Base-by-base conservation (phyloP, 2,329 filamentous ascomycete species). In the Knoxdaviesia proteae region DNA sequence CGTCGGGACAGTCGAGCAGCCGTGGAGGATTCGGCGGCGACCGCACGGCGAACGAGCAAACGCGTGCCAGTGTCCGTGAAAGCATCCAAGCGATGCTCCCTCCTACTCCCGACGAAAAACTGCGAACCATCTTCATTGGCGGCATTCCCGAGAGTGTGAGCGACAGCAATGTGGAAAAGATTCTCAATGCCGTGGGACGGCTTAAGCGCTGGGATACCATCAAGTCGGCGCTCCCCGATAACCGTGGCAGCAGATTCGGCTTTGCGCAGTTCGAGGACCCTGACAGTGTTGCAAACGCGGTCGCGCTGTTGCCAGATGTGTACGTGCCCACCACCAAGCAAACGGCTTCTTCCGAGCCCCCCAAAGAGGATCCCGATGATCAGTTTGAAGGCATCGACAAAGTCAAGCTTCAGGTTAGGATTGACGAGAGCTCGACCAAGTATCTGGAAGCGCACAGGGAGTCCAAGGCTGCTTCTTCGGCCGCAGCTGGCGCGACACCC, bases 261-360 rank as follows among this genome's bases (percentile, higher is more conserved):
- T 96, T 98, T 61, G 90, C 88, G 46, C 82, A 94, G 59, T 98
- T 82, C 58, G 88, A 94, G 48, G 87, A 96, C 57, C 76, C 79
- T 30, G 83, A 94, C 58, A 88, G 86, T 49, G 67, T 98, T 50
- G 77, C 80, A 56, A 79, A 79, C 38, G 90, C 88, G 38, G 76
- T 87, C 44, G 84, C 92, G 57, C 73, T 94, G 44, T 72, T 94
- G 51, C 76, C 77, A 55, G 79, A 90, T 52, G 67, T 94, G 48
- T 69, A 84, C 54, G 74, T 96, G 40, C 90, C 90, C 32, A 65
- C 77, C 36, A 83, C 84, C 61, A 80, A 77, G 57, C 82, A 88
- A 58, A 60, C 64, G 11, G 62, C 69, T 30, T 63, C 57, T 32
- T 61, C 63, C 7, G 61, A 63, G 1, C 52, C 57, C 2, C 50